Percentiles rank a stretch among this genome's conserved stretches.
Conservation (phyloP, 768 basidiomycete species). For the Xerocomellus chrysenteron region DNA sequence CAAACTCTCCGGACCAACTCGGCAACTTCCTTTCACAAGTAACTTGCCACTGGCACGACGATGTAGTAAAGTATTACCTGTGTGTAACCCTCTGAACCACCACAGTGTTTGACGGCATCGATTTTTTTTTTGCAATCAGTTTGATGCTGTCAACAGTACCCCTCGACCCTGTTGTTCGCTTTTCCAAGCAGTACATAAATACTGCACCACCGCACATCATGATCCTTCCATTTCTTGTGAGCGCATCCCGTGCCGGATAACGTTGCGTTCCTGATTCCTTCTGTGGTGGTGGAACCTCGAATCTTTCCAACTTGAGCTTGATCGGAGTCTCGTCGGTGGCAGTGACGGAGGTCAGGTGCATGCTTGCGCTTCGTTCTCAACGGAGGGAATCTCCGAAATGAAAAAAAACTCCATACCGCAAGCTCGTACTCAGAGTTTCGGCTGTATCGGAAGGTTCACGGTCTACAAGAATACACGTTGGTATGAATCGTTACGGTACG, state of each 20-base stretch:
- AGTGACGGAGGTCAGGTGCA: background rate
- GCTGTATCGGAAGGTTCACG: constrained; percentile 6
- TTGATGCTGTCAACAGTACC: background rate
- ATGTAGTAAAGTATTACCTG: background rate
- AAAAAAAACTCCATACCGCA: background rate
- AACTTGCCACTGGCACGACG: background rate
- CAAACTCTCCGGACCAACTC: background rate
- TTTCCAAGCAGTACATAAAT: background rate
- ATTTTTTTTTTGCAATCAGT: background rate
- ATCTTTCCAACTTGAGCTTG: background rate
- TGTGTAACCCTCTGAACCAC: background rate
- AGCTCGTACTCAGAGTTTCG: background rate
- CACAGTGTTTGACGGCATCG: constrained; percentile 1
- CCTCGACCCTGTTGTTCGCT: constrained; percentile 11
- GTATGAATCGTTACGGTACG: constrained; percentile 1
- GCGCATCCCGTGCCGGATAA: background rate
- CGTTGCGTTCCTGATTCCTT: background rate
- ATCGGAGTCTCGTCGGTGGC: background rate
- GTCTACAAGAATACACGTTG: background rate
- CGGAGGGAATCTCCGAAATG: constrained; percentile 7
- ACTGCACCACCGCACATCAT: background rate
- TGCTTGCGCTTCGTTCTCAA: background rate
- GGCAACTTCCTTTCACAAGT: background rate
- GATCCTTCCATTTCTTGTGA: constrained; percentile 10
- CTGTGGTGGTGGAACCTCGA: background rate